These are phyloP conservation scores for Tilletia caries DNA, from an alignment of 1,284 basidiomycete genomes.

Conservation along the genomic window DNA sequence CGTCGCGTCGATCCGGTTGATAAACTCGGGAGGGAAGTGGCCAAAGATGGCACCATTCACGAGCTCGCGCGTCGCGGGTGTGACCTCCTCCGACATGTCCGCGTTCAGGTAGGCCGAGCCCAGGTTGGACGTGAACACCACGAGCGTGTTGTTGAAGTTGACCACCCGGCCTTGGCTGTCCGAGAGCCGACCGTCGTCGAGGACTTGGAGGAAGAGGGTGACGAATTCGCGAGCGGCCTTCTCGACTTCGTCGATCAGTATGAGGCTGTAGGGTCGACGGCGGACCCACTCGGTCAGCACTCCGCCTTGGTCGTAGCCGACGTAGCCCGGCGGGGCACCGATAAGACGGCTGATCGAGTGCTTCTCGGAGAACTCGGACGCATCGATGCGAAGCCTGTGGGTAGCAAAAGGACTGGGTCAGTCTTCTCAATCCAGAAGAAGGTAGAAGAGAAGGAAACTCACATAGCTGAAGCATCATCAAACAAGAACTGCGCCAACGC, in stretches of 20 bases:
- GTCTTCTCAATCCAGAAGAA: not conserved
- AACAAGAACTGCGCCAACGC: constrained; percentile 57
- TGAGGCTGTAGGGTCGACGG: constrained; percentile 50
- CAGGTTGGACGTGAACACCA: constrained; percentile 60
- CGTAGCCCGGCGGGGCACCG: constrained; percentile 66
- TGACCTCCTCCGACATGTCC: constrained; percentile 55
- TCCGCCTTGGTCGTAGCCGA: constrained; percentile 85
- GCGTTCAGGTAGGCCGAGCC: constrained; percentile 61
- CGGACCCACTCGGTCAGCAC: constrained; percentile 58
- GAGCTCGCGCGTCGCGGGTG: constrained; percentile 54
- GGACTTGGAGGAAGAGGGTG: constrained; percentile 80
- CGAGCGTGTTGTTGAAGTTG: constrained; percentile 53
- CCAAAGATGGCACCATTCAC: constrained; percentile 59
- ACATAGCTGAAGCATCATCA: constrained; percentile 60
- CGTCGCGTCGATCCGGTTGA: constrained; percentile 60
- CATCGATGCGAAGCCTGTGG: constrained; percentile 59
- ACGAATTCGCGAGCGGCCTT: constrained; percentile 90
- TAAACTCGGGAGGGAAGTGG: constrained; percentile 62
- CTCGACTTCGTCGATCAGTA: constrained; percentile 54
- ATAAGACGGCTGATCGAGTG: constrained; percentile 61
- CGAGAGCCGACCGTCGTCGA: constrained; percentile 82
- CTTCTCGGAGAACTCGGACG: constrained; percentile 58
- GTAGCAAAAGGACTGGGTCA: not conserved
- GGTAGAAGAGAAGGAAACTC: not conserved
- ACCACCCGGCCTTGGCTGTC: constrained; percentile 50